Percentiles rank a stretch among this genome's conserved stretches.
Evolutionary conservation across 2,329 filamentous ascomycete genomes (phyloP).

Genomic region (Colletotrichum horii): DNA sequence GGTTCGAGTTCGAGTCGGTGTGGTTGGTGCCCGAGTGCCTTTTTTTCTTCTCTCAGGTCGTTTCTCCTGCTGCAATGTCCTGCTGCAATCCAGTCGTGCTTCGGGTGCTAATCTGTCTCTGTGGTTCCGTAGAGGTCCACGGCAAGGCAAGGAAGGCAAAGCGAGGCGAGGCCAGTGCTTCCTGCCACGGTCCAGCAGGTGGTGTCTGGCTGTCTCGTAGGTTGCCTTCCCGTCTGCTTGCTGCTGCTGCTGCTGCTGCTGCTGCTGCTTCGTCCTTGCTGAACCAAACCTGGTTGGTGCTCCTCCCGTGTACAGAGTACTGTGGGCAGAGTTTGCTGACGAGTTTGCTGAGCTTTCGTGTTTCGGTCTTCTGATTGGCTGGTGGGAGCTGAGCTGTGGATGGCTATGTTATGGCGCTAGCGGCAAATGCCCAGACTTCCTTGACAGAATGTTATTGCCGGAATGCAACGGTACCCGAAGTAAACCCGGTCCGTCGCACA

Average conservation of each 20-base stretch:
- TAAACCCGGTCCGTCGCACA: slow-evolving; percentile 1
- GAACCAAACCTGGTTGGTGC: not conserved
- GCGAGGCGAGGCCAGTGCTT: not conserved
- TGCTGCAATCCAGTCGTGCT: not conserved
- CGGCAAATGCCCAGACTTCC: slow-evolving; percentile 4
- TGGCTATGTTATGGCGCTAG: slow-evolving; percentile 23
- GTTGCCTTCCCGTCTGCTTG: not conserved
- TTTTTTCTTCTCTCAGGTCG: not conserved
- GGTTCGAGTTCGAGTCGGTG: not conserved
- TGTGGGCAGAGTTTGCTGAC: slow-evolving; percentile 12
- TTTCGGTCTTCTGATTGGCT: not conserved
- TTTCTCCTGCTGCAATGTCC: not conserved
- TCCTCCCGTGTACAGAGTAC: not conserved
- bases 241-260: not conserved
- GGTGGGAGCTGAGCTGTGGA: slow-evolving; percentile 10
- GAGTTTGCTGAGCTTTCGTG: slow-evolving; percentile 5
- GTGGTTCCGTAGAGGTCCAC: slow-evolving; percentile 1
- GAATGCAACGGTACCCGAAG: slow-evolving; percentile 18
- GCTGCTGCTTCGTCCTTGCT: not conserved
- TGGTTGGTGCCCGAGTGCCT: not conserved
- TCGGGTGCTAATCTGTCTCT: not conserved
- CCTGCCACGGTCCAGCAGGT: not conserved
- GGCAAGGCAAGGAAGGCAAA: not conserved
- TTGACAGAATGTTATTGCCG: slow-evolving; percentile 18
- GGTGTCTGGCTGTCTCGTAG: not conserved